Conservation (phyloP, 148 eudicot species). For the Nyssa sinensis region DNA sequence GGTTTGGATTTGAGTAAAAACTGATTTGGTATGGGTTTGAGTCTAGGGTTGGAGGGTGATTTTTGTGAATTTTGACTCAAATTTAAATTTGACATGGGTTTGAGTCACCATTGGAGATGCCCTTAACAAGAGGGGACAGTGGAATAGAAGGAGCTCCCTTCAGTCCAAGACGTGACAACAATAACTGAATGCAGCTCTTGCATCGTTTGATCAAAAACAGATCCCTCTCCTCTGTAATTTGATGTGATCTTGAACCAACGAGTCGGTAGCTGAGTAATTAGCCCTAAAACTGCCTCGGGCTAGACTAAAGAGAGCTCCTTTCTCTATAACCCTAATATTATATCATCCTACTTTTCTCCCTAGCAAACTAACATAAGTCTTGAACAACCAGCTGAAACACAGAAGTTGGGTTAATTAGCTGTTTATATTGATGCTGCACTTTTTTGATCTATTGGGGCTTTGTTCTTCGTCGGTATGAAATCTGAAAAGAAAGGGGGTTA, state of each 20-base stretch:
- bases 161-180: constrained; percentile 65
- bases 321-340: constrained; percentile 13
- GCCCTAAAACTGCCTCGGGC: constrained; percentile 37
- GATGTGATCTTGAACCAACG: constrained; percentile 47
- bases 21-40: no score
- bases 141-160: constrained; percentile 55
- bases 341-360: neutral
- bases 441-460: no score
- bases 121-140: constrained; percentile 15
- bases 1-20: no score
- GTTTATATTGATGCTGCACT: no score
- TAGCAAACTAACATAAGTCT: neutral
- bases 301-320: constrained; percentile 63
- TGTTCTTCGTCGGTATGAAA: no score
- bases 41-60: no score
- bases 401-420: no score
- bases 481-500: no score
- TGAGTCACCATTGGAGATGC: no score
- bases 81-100: no score
- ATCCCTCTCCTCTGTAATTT: neutral
- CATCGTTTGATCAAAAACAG: constrained; percentile 49
- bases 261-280: constrained; percentile 52
- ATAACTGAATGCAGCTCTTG: constrained; percentile 41
- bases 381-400: no score
- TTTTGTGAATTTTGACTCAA: no score